Percentiles rank a stretch among this genome's conserved stretches.
Evolutionary conservation across 345 rosid species (phyloP).

Genomic region (Lepidium sativum): DNA sequence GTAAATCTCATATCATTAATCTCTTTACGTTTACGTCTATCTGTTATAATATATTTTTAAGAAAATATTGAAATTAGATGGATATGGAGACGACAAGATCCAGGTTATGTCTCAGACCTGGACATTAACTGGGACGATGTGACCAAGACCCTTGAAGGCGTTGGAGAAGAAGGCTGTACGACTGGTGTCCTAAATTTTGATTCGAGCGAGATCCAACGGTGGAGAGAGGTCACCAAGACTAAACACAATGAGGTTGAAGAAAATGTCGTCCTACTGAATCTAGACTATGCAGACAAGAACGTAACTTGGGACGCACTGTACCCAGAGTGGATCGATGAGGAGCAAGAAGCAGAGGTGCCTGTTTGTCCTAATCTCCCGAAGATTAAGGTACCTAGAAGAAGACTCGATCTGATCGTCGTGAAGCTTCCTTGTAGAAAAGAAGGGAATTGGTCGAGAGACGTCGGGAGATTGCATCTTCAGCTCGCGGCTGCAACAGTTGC

Average conservation of each 20-base stretch:
- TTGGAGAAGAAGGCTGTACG: conserved; percentile 45
- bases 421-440: conserved; percentile 87
- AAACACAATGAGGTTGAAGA: conserved; percentile 25
- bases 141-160: conserved; percentile 36
- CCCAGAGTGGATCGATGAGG: conserved; percentile 99
- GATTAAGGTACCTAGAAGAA: conserved; percentile 53
- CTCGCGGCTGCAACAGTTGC: conserved; percentile 72
- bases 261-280: conserved; percentile 27
- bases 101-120: conserved; percentile 47
- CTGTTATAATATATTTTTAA: background rate
- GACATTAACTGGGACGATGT: conserved; percentile 69
- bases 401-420: conserved; percentile 63
- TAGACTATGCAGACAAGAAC: conserved; percentile 40
- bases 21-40: background rate
- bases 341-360: conserved; percentile 81
- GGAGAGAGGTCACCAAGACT: conserved; percentile 55
- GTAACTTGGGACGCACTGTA: conserved; percentile 79
- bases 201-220: conserved; percentile 41
- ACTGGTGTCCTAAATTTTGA: conserved; percentile 79
- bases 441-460: conserved; percentile 90
- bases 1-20: conserved; percentile 35
- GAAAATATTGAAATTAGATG: conserved; percentile 31
- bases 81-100: conserved; percentile 58
- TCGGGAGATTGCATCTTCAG: conserved; percentile 81
- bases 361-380: conserved; percentile 60